Conservation (phyloP, 306 rosid species). For the Acmispon strigosus region DNA sequence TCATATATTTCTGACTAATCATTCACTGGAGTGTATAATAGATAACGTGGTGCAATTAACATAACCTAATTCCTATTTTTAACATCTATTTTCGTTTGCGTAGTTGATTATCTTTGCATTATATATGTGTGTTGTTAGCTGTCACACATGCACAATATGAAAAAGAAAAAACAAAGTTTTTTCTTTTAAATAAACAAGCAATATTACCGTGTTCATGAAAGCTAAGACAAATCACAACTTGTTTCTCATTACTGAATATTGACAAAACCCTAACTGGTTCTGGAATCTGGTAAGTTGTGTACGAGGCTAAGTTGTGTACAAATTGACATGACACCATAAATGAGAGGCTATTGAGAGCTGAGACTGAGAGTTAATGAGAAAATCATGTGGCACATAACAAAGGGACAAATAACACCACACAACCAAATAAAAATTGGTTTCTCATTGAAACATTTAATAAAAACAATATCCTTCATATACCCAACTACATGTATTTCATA, state of each 20-base stretch:
- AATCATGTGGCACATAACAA: neutral
- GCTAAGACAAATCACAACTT: neutral
- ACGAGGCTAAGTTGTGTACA: too few relatives aligned
- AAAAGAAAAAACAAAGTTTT: neutral
- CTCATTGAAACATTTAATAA: neutral
- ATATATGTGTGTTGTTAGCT: neutral
- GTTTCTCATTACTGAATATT: neutral
- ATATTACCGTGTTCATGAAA: neutral
- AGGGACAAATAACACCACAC: neutral
- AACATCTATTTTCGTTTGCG: neutral
- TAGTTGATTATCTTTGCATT: neutral
- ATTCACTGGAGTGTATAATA: neutral
- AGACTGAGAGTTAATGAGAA: slow-evolving; percentile 4
- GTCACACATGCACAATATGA: neutral
- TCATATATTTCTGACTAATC: neutral
- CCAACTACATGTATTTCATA: neutral
- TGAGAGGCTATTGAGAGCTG: slow-evolving; percentile 23
- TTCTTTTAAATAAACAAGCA: too few relatives aligned
- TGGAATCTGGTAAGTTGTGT: neutral
- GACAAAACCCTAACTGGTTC: neutral
- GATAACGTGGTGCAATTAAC: slow-evolving; percentile 14
- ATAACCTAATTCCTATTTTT: neutral
- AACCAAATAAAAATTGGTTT: neutral
- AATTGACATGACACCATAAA: neutral
- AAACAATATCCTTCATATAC: neutral